Conservation (phyloP, 257 asterid genomes). For the Vinca minor region DNA sequence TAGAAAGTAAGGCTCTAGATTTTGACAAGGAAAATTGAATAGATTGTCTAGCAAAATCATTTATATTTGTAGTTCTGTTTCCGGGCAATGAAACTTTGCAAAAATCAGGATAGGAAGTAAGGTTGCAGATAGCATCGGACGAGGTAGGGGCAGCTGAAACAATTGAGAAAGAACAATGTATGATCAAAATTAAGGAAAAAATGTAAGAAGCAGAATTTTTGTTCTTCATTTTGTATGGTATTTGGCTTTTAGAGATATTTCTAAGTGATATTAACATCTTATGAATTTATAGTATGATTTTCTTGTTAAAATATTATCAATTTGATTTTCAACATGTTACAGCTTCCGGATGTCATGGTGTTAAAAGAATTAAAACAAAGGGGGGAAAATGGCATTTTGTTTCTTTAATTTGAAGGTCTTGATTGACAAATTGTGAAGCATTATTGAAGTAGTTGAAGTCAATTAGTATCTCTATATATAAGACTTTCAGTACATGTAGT, state of each 20-base stretch:
- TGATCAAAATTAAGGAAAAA: neutral
- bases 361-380: neutral
- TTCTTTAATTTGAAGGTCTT: neutral
- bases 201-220: neutral
- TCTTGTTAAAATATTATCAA: neutral
- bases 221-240: too few species aligned
- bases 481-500: too few species aligned
- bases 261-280: too few species aligned
- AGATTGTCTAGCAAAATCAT: constrained; percentile 19
- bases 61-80: constrained; percentile 17
- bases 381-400: neutral
- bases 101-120: constrained; percentile 19
- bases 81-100: constrained; percentile 17
- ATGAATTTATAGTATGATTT: neutral
- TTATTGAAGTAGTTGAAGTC: neutral
- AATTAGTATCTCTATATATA: too few species aligned
- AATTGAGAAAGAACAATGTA: neutral
- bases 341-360: neutral
- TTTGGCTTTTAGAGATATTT: too few species aligned
- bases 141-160: constrained; percentile 9
- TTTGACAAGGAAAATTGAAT: constrained; percentile 17
- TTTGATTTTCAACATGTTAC: neutral
- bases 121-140: constrained; percentile 20
- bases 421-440: neutral
- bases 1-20: constrained; percentile 8